A percentile compares a stretch with the other conserved stretches of the same genome.
These are phyloP conservation scores for Pseudogymnoascus sp. DNA, from an alignment of 2,329 filamentous ascomycete species.

Conservation along the genomic window DNA sequence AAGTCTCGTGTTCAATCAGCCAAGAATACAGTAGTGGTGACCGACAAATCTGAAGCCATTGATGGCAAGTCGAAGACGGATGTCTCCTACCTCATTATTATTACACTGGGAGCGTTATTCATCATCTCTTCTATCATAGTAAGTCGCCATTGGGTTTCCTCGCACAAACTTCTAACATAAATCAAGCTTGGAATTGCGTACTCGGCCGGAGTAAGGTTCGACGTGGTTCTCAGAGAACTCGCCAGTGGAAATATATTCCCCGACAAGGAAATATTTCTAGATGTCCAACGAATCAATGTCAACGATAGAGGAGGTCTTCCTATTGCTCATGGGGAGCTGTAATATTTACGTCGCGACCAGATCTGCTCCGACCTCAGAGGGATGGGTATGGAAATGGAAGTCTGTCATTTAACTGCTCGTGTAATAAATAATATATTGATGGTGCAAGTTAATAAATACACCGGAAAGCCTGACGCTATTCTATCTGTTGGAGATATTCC, in stretches of 20 bases:
- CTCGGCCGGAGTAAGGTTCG: neutral
- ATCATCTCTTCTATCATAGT: slow-evolving; percentile 76
- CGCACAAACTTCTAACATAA: neutral
- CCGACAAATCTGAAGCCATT: slow-evolving; percentile 34
- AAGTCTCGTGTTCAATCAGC: slow-evolving; percentile 44
- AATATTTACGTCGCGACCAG: neutral
- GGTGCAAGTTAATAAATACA: neutral
- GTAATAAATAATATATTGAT: neutral
- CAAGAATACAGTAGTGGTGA: slow-evolving; percentile 28
- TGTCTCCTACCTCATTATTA: slow-evolving; percentile 54
- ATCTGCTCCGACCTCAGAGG: neutral
- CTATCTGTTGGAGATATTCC: too few species aligned
- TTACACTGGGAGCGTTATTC: slow-evolving; percentile 60
- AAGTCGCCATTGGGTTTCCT: slow-evolving; percentile 21
- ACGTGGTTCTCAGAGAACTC: neutral
- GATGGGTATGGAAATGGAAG: neutral
- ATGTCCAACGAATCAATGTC: neutral
- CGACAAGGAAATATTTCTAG: neutral
- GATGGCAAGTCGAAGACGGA: slow-evolving; percentile 51
- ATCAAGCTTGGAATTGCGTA: neutral
- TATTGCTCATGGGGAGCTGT: neutral
- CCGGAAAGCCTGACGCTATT: neutral
- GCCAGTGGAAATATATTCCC: neutral
- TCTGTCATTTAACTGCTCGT: neutral
- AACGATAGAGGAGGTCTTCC: neutral